These are phyloP conservation scores for Ceratobasidium sp. DNA, from an alignment of 1,284 basidiomycete genomes.

Conservation along the genomic window DNA sequence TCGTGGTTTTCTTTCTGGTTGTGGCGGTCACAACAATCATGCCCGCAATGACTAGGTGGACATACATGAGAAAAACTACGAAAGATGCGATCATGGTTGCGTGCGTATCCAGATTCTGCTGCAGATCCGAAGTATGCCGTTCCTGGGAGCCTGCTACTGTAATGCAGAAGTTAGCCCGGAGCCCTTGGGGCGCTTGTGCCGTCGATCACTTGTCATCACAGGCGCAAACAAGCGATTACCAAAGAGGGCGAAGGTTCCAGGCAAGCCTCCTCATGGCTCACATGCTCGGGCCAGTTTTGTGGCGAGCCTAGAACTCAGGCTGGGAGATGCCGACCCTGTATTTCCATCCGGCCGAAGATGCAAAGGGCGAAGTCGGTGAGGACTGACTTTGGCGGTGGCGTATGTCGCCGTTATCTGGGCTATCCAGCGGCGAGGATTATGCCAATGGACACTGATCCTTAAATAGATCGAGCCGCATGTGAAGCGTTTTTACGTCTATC, in stretches of 20 bases:
- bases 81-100: constrained; percentile 46
- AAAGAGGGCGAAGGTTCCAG: constrained; percentile 14
- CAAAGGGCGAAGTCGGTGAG: too few species aligned
- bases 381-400: too few species aligned
- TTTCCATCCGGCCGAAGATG: too few species aligned
- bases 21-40: too few species aligned
- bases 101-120: constrained; percentile 32
- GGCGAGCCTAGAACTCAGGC: too few species aligned
- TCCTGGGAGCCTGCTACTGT: too few species aligned
- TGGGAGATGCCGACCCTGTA: too few species aligned
- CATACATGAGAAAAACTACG: constrained; percentile 53
- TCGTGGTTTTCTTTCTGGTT: too few species aligned
- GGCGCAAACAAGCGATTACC: constrained; percentile 17
- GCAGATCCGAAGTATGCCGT: constrained; percentile 33
- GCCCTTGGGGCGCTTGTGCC: constrained; percentile 15
- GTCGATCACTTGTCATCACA: constrained; percentile 26
- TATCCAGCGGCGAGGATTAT: background rate
- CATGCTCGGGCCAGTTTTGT: too few species aligned
- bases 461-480: background rate
- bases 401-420: too few species aligned
- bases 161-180: too few species aligned
- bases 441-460: background rate
- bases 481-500: background rate
- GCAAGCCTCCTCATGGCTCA: too few species aligned
- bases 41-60: constrained; percentile 25